A percentile compares a stretch with the other conserved stretches of the same genome.
Evolutionary conservation across 148 eudicot genomes (phyloP).

Genomic region (Hydrangea macrophylla): DNA sequence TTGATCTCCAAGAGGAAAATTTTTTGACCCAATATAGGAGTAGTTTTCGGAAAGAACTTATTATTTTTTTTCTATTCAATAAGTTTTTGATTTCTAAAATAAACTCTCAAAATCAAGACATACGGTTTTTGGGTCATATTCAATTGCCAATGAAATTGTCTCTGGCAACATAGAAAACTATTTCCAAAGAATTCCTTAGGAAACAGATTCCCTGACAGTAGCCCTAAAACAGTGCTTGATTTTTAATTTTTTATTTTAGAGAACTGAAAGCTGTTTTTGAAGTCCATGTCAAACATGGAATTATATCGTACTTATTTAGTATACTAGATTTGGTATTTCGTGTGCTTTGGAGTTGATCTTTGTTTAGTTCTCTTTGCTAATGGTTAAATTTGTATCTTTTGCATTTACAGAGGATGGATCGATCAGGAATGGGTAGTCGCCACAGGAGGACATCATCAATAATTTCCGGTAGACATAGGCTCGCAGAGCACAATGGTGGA

Average conservation of each 20-base stretch:
- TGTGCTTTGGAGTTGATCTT: slow-evolving; percentile 10
- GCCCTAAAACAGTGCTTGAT: too few species aligned
- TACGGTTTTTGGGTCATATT: too few species aligned
- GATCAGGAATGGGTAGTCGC: slow-evolving; percentile 54
- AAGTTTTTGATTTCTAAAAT: too few species aligned
- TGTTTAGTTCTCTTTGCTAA: too few species aligned
- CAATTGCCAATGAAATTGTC: too few species aligned
- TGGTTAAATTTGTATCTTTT: neutral
- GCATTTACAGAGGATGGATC: slow-evolving; percentile 57
- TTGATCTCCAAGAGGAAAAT: neutral
- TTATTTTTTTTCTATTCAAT: too few species aligned
- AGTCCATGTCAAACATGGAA: neutral
- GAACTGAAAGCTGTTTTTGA: neutral
- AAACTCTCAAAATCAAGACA: too few species aligned
- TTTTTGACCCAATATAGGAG: neutral
- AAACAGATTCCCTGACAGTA: too few species aligned
- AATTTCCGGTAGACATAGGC: slow-evolving; percentile 43
- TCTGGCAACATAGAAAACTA: too few species aligned
- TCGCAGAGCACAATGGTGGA: slow-evolving; percentile 34
- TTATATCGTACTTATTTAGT: neutral
- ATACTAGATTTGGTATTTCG: neutral
- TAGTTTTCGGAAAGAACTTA: too few species aligned
- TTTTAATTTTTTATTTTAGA: neutral
- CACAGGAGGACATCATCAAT: slow-evolving; percentile 48
- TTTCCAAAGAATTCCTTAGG: too few species aligned